Percentiles rank a stretch among this genome's conserved stretches.
Conservation (phyloP, 2,329 filamentous ascomycete genomes). For the Neofusicoccum cordaticola region DNA sequence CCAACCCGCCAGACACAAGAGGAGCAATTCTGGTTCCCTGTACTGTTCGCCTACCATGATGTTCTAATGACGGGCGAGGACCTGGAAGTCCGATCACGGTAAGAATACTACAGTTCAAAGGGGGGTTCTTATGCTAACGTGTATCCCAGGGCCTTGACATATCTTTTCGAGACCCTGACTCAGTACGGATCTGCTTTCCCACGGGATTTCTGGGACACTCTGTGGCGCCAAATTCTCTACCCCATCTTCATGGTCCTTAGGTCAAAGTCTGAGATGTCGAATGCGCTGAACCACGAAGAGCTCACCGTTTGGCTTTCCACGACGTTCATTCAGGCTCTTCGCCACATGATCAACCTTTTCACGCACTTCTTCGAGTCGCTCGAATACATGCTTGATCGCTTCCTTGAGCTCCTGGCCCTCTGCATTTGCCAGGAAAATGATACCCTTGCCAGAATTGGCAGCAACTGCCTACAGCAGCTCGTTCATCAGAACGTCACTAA, state of each 20-base stretch:
- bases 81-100: constrained; percentile 80
- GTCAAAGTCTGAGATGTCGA: constrained; percentile 93
- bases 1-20: constrained; percentile 83
- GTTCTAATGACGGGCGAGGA: constrained; percentile 99
- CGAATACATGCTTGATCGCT: constrained; percentile 98
- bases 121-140: neutral
- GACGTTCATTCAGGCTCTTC: constrained; percentile 96
- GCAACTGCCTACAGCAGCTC: constrained; percentile 94
- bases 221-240: constrained; percentile 95
- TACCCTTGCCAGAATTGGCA: constrained; percentile 94
- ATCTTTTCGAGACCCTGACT: constrained; percentile 92
- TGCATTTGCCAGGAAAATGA: constrained; percentile 99
- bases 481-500: constrained; percentile 96
- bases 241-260: constrained; percentile 98
- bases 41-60: constrained; percentile 97
- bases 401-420: constrained; percentile 86
- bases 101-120: constrained; percentile 12
- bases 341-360: constrained; percentile 98
- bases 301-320: constrained; percentile 98
- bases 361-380: constrained; percentile 97
- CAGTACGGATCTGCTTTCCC: constrained; percentile 89
- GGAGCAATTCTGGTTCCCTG: constrained; percentile 98
- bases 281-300: constrained; percentile 93
- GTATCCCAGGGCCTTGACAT: constrained; percentile 68
- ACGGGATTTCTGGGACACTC: constrained; percentile 93